These are phyloP conservation scores for Syncephalastrum racemosum DNA, from an alignment of 371 early-diverging fungal species.

Conservation along the genomic window DNA sequence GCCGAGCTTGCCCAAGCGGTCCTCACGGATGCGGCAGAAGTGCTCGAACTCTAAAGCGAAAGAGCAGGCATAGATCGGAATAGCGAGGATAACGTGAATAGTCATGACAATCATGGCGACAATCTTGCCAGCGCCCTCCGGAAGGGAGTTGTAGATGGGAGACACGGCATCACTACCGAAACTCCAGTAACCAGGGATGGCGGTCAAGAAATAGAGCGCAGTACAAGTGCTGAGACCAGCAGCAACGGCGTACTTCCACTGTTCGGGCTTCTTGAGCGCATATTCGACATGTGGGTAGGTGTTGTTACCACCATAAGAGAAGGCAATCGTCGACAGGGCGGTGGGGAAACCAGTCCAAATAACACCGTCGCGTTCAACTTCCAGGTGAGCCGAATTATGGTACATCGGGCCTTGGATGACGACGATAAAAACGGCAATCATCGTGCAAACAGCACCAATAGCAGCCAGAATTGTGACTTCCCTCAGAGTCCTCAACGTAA, in stretches of 20 bases:
- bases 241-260: slow-evolving; percentile 74
- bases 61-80: slow-evolving; percentile 81
- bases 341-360: slow-evolving; percentile 59
- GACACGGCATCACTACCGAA: slow-evolving; percentile 72
- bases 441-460: slow-evolving; percentile 49
- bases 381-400: slow-evolving; percentile 16
- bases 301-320: slow-evolving; percentile 61
- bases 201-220: slow-evolving; percentile 76
- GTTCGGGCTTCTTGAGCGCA: slow-evolving; percentile 76
- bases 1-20: slow-evolving; percentile 33
- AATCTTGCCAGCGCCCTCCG: slow-evolving; percentile 59
- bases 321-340: slow-evolving; percentile 62
- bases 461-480: slow-evolving; percentile 69
- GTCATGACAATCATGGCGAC: slow-evolving; percentile 80
- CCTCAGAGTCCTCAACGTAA: slow-evolving; percentile 70
- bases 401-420: slow-evolving; percentile 37
- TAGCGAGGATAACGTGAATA: slow-evolving; percentile 84
- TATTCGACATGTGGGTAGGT: slow-evolving; percentile 76
- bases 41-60: slow-evolving; percentile 77
- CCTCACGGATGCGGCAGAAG: slow-evolving; percentile 38
- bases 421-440: slow-evolving; percentile 49
- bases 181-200: slow-evolving; percentile 79
- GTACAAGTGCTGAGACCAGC: slow-evolving; percentile 73
- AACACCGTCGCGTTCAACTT: slow-evolving; percentile 28
- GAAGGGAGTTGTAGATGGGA: slow-evolving; percentile 77